phyloP scores from a whole-genome alignment of 495 filamentous ascomycete genomes.

The Neurospora cerealis region DNA sequence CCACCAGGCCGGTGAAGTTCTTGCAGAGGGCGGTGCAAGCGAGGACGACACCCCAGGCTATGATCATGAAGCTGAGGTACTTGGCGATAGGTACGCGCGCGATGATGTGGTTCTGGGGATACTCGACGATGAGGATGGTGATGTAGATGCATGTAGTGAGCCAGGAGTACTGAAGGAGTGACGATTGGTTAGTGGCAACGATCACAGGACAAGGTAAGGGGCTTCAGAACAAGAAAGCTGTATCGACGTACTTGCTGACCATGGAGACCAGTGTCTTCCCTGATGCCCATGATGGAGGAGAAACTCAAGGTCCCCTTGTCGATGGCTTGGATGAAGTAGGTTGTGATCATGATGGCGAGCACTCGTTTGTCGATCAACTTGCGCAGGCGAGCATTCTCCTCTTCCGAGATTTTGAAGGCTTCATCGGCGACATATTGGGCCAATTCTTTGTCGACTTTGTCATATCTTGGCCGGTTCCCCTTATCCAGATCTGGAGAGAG shows the following conservation, averaged over 20 bases:
- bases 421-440: slow-evolving; percentile 48
- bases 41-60: slow-evolving; percentile 48
- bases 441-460: slow-evolving; percentile 53
- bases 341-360: slow-evolving; percentile 42
- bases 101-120: slow-evolving; percentile 45
- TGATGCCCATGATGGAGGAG: slow-evolving; percentile 60
- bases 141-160: slow-evolving; percentile 47
- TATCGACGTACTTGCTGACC: slow-evolving; percentile 34
- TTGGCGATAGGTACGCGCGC: slow-evolving; percentile 42
- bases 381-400: slow-evolving; percentile 43
- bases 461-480: slow-evolving; percentile 38
- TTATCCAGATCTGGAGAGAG: slow-evolving; percentile 23
- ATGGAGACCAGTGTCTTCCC: slow-evolving; percentile 40
- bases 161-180: slow-evolving; percentile 32
- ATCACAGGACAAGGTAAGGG: not conserved
- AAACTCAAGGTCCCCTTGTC: slow-evolving; percentile 64
- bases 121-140: slow-evolving; percentile 42
- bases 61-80: slow-evolving; percentile 52
- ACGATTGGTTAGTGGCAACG: not conserved
- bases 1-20: slow-evolving; percentile 45
- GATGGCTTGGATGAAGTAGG: slow-evolving; percentile 64
- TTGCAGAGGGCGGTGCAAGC: slow-evolving; percentile 49
- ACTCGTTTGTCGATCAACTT: slow-evolving; percentile 40
- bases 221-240: not conserved
- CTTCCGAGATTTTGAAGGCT: slow-evolving; percentile 41